Percentiles rank a stretch among this genome's conserved stretches.
phyloP scores from a whole-genome alignment of 1,139 yeast species.

The Protomyces lactucae-debilis region DNA sequence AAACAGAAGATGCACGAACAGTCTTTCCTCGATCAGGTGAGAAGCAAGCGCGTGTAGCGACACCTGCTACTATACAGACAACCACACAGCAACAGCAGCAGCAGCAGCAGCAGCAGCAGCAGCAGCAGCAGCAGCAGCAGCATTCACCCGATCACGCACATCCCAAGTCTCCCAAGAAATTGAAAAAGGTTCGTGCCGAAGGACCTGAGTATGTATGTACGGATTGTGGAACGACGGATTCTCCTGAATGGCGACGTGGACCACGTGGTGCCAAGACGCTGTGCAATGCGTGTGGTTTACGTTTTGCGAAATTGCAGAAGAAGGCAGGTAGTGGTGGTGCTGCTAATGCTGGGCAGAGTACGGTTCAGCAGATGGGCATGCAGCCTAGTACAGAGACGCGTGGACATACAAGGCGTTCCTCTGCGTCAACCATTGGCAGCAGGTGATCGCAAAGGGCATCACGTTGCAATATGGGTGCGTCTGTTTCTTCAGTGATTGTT shows the following conservation, averaged over 20 bases:
- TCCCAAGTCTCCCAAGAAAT: not conserved
- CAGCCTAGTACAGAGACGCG: conserved; percentile 4
- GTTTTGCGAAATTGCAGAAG: conserved; percentile 46
- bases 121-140: too few species aligned
- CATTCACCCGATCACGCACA: not conserved
- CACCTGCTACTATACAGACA: too few species aligned
- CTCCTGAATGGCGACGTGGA: conserved; percentile 67
- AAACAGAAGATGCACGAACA: too few species aligned
- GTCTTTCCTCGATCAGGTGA: too few species aligned
- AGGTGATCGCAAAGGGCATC: too few species aligned
- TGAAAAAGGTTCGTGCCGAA: conserved; percentile 26
- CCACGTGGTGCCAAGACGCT: conserved; percentile 61
- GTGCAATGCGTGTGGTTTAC: conserved; percentile 63
- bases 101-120: too few species aligned
- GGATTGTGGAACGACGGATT: conserved; percentile 59
- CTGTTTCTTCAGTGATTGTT: too few species aligned
- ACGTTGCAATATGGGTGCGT: too few species aligned
- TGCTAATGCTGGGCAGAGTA: not conserved
- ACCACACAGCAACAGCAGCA: too few species aligned
- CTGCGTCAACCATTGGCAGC: not conserved
- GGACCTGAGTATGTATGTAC: conserved; percentile 34
- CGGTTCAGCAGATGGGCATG: not conserved
- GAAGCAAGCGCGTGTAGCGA: too few species aligned
- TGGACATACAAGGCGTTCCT: not conserved
- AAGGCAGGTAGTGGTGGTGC: conserved; percentile 24